Evolutionary conservation across 1,139 yeast genomes (phyloP).

Genomic region (Suhomyces choctaworum): DNA sequence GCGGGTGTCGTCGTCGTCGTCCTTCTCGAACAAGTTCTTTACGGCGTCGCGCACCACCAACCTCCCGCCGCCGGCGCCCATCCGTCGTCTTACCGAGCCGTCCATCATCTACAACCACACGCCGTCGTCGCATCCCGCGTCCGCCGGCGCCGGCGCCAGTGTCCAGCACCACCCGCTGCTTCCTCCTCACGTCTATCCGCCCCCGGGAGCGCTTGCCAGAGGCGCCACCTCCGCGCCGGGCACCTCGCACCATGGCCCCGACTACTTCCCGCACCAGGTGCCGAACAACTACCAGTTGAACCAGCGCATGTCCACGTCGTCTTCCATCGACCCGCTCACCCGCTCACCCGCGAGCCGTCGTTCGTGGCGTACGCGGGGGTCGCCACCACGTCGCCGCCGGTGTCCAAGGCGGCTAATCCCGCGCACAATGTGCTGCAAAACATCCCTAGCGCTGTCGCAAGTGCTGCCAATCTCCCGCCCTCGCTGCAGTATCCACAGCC

Average conservation of each 20-base stretch:
- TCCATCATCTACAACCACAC: constrained; percentile 11
- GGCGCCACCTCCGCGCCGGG: constrained; percentile 6
- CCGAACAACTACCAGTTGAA: constrained; percentile 12
- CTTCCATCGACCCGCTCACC: constrained; percentile 10
- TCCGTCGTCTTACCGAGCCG: constrained; percentile 23
- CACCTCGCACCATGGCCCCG: constrained; percentile 5
- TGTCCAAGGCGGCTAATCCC: too few species aligned
- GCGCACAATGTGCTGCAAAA: too few species aligned
- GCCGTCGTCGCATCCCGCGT: constrained; percentile 3
- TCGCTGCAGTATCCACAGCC: constrained; percentile 9
- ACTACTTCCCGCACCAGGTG: constrained; percentile 10
- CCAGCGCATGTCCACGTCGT: constrained; percentile 10
- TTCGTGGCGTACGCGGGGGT: constrained; percentile 4
- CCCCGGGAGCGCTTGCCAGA: background rate
- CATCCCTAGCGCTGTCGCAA: background rate
- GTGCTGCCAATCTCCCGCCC: constrained; percentile 7
- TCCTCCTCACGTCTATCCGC: constrained; percentile 3
- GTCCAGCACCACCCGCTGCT: constrained; percentile 1
- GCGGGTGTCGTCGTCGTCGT: constrained; percentile 7
- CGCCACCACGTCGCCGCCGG: too few species aligned
- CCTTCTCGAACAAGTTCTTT: constrained; percentile 8
- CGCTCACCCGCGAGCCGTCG: constrained; percentile 10
- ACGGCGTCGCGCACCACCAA: constrained; percentile 6
- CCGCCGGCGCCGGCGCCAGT: constrained; percentile 5
- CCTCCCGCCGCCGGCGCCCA: constrained; percentile 14